Evolutionary conservation across 805 yeast genomes (phyloP).

Genomic region (Metschnikowia proteae): DNA sequence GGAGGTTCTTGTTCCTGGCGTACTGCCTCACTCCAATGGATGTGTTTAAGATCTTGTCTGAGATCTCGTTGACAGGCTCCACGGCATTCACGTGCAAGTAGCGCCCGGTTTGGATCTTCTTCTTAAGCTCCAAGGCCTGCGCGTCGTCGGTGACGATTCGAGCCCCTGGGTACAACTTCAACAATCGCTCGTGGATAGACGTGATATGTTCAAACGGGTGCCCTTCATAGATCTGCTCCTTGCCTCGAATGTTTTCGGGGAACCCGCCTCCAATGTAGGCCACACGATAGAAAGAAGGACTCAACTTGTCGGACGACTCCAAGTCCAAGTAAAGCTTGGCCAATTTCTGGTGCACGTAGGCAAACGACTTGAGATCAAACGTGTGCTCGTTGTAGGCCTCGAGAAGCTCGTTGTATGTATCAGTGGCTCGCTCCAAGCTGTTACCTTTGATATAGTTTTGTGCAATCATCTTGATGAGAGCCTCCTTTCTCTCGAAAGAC

Average conservation of each 20-base stretch:
- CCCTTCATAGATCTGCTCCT: slow-evolving; percentile 80
- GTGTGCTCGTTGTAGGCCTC: slow-evolving; percentile 69
- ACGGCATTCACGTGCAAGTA: slow-evolving; percentile 69
- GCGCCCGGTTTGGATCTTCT: slow-evolving; percentile 63
- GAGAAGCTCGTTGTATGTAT: slow-evolving; percentile 70
- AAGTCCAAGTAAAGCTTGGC: slow-evolving; percentile 64
- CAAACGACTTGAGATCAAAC: slow-evolving; percentile 71
- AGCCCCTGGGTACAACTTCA: slow-evolving; percentile 78
- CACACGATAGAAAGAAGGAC: slow-evolving; percentile 76
- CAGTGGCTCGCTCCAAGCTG: slow-evolving; percentile 76
- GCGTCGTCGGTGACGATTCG: slow-evolving; percentile 58
- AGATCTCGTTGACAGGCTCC: slow-evolving; percentile 58
- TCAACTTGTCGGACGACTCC: slow-evolving; percentile 64
- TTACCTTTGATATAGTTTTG: slow-evolving; percentile 64
- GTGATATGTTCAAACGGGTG: slow-evolving; percentile 83
- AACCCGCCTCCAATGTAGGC: slow-evolving; percentile 81
- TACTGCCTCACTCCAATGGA: slow-evolving; percentile 67
- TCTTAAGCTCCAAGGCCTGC: slow-evolving; percentile 49
- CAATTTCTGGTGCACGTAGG: slow-evolving; percentile 64
- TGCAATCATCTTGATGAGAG: slow-evolving; percentile 66
- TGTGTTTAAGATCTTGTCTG: slow-evolving; percentile 42
- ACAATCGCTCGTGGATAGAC: slow-evolving; percentile 72
- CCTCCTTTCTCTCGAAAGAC: slow-evolving; percentile 76
- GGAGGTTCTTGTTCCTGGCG: slow-evolving; percentile 69
- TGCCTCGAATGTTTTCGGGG: slow-evolving; percentile 71